Evolutionary conservation across 2,329 filamentous ascomycete species (phyloP), one percentile per base, ranked within the genome.

Genomic region (Tolypocladium pustulatum): DNA sequence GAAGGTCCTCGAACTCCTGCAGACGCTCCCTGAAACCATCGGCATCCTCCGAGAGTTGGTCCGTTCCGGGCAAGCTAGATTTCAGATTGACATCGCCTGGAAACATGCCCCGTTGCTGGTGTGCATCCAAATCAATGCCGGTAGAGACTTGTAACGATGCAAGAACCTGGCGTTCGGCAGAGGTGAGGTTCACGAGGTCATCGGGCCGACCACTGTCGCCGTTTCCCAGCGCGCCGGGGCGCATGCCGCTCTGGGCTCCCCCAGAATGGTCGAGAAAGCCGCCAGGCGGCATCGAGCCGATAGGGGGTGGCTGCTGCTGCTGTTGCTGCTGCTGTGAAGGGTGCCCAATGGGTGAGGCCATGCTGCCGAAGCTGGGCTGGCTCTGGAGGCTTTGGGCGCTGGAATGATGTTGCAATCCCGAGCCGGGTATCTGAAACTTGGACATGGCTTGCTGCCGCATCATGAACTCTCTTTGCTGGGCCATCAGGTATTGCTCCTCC

Each of bases 401-500:
- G 1, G 91, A 92, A 69, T 97, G 92, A 69, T 97, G 94, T 67
- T 97, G 91, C 10, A 97, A 81, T 60, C 76, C 69, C 57, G 71
- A 68, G 4, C 66, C 69, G 32, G 65, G 82, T 66, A 88, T 80
- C 58, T 86, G 87, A 69, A 90, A 87, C 69, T 92, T 87, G 56
- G 86, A 80, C 60, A 91, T 85, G 8, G 83, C 81, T 68, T 96
- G 91, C 68, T 96, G 91, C 63, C 91, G 89, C 62, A 91, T 89
- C 58, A 97, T 82, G 65, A 91, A 90, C 71, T 99, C 94, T 65
- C 96, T 91, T 72, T 99, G 94, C 49, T 94, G 88, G 53, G 95
- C 94, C 85, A 97, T 95, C 40, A 96, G 80, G 71, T 94, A 96
- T 71, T 99, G 94, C 69, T 99, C 95, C 73, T 99, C 94, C 72